Percentiles rank a stretch among this genome's conserved stretches.
Evolutionary conservation across 108 stramenopile species (phyloP).

Genomic region (Fragilaria crotonensis): DNA sequence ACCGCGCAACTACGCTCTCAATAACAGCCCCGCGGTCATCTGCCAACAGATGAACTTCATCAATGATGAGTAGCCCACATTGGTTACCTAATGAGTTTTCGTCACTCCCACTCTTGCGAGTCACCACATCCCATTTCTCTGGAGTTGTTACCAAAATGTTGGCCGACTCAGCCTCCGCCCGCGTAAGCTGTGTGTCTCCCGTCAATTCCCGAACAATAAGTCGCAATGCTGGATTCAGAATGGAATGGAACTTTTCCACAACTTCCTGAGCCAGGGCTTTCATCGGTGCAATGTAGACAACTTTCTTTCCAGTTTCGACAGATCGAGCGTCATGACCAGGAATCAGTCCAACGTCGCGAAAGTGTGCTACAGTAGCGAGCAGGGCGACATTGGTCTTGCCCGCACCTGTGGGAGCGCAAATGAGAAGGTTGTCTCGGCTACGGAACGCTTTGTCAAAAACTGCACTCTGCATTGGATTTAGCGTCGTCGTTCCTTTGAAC

Average conservation of each 20-base stretch:
- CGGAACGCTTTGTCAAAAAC: slow-evolving; percentile 91
- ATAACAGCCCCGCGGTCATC: slow-evolving; percentile 99
- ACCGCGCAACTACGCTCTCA: slow-evolving; percentile 94
- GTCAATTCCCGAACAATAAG: slow-evolving; percentile 93
- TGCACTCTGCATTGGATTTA: slow-evolving; percentile 92
- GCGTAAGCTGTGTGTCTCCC: slow-evolving; percentile 97
- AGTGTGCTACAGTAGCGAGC: slow-evolving; percentile 79
- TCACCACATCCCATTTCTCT: slow-evolving; percentile 93
- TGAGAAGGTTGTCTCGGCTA: slow-evolving; percentile 87
- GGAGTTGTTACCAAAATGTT: slow-evolving; percentile 94
- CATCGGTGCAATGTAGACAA: slow-evolving; percentile 99
- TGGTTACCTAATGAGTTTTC: slow-evolving; percentile 84
- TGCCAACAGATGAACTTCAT: slow-evolving; percentile 95
- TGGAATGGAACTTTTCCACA: slow-evolving; percentile 91
- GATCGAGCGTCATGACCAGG: slow-evolving; percentile 13
- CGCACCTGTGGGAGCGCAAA: slow-evolving; percentile 97
- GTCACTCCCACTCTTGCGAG: slow-evolving; percentile 75
- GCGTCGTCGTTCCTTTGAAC: slow-evolving; percentile 64
- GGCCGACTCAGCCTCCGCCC: slow-evolving; percentile 84
- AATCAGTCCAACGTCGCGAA: slow-evolving; percentile 75
- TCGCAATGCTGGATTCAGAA: slow-evolving; percentile 71
- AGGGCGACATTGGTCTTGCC: slow-evolving; percentile 98
- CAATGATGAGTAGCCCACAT: slow-evolving; percentile 96
- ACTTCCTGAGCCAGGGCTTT: slow-evolving; percentile 99
- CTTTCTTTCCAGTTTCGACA: slow-evolving; percentile 57